These are phyloP conservation scores for Lactarius deliciosus DNA, from an alignment of 768 basidiomycete species.

Conservation along the genomic window DNA sequence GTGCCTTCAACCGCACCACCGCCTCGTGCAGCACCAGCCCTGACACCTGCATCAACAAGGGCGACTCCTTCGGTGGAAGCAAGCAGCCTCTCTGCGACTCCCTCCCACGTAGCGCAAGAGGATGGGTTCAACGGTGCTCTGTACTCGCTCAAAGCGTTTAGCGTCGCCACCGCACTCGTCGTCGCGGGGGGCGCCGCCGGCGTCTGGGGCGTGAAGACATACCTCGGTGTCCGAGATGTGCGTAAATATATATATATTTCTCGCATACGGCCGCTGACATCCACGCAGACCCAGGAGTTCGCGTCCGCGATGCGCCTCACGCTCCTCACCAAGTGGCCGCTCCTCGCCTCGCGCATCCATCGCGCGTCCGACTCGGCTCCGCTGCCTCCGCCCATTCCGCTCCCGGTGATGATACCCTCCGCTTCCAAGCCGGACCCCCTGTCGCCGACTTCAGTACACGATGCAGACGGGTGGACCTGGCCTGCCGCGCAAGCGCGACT, in stretches of 20 bases:
- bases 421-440: background rate
- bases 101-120: constrained; percentile 9
- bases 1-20: background rate
- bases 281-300: constrained; percentile 55
- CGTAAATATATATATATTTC: no score
- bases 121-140: constrained; percentile 51
- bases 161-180: constrained; percentile 63
- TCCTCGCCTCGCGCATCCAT: constrained; percentile 52
- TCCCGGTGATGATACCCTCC: background rate
- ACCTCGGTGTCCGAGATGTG: constrained; percentile 39
- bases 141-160: constrained; percentile 61
- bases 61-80: background rate
- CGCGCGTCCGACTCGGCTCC: constrained; percentile 40
- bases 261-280: no score
- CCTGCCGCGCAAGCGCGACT: constrained; percentile 55
- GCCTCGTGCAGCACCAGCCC: background rate
- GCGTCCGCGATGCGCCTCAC: constrained; percentile 53
- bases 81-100: background rate
- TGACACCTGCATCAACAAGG: background rate
- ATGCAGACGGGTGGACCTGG: constrained; percentile 47
- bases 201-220: constrained; percentile 50
- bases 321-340: constrained; percentile 48
- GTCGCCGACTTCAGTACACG: background rate
- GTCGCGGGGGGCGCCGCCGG: constrained; percentile 45
- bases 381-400: constrained; percentile 18